Evolutionary conservation across 78 protist species (phyloP).

Genomic region (Dictyostelium purpureum): DNA sequence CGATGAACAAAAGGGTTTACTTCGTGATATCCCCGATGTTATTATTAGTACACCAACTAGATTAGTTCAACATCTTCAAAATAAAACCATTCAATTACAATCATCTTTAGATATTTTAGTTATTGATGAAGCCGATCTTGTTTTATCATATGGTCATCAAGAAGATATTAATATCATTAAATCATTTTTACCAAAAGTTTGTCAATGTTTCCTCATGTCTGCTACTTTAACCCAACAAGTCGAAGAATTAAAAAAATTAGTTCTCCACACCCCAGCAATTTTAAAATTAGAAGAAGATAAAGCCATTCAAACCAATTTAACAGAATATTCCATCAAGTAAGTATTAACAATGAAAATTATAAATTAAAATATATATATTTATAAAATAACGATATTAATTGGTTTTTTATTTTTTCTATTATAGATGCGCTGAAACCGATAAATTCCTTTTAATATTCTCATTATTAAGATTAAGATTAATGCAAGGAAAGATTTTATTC

Average conservation of each 20-base stretch:
- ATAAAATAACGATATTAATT: background rate
- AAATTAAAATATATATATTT: background rate
- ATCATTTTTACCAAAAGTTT: conserved; percentile 40
- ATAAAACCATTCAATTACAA: conserved; percentile 9
- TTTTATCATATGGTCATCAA: conserved; percentile 88
- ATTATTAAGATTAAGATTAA: conserved; percentile 72
- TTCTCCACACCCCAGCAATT: conserved; percentile 82
- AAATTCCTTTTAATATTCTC: conserved; percentile 84
- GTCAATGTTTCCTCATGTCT: conserved; percentile 91
- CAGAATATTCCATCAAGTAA: conserved; percentile 68
- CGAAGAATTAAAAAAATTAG: conserved; percentile 68
- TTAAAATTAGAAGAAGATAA: conserved; percentile 65
- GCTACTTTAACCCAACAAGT: conserved; percentile 91
- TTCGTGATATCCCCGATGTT: conserved; percentile 78
- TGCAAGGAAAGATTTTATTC: conserved; percentile 87
- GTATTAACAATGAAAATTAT: background rate
- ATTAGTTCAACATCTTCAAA: conserved; percentile 72
- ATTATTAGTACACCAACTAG: conserved; percentile 87
- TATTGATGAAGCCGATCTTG: conserved; percentile 93
- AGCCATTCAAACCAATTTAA: conserved; percentile 34
- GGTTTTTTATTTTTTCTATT: background rate
- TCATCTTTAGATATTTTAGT: conserved; percentile 64
- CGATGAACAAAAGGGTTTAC: conserved; percentile 35
- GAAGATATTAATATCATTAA: conserved; percentile 72
- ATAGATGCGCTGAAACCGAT: conserved; percentile 53